phyloP scores from a whole-genome alignment of 2,329 filamentous ascomycete genomes.

The Macroventuria anomochaeta region DNA sequence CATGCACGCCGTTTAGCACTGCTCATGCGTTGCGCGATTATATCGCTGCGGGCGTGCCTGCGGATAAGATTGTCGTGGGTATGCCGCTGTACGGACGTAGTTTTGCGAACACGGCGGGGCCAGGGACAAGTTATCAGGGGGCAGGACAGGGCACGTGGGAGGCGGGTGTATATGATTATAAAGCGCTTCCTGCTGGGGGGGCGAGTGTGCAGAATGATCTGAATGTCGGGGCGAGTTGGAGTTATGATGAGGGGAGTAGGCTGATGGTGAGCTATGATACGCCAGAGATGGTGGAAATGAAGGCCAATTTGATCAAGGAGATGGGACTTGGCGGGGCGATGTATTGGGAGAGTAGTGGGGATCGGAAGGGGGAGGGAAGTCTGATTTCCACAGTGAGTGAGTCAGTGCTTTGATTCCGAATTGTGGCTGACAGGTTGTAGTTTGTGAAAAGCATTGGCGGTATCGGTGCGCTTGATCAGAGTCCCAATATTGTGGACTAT shows the following conservation, averaged over 20 bases:
- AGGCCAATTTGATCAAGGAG: constrained; percentile 34
- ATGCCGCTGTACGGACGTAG: constrained; percentile 48
- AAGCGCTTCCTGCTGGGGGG: constrained; percentile 40
- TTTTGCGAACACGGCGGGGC: constrained; percentile 45
- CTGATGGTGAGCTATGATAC: constrained; percentile 46
- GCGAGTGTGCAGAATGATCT: constrained; percentile 31
- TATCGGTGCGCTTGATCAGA: constrained; percentile 56
- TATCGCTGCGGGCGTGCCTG: constrained; percentile 38
- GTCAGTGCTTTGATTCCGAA: not conserved
- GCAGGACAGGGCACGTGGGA: constrained; percentile 46
- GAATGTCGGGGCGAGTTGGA: constrained; percentile 37
- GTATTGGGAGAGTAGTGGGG: constrained; percentile 48
- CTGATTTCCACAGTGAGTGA: constrained; percentile 42
- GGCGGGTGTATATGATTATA: constrained; percentile 47
- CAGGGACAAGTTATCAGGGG: constrained; percentile 40
- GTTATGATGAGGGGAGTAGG: constrained; percentile 34
- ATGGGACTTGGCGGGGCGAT: constrained; percentile 46
- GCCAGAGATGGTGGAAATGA: constrained; percentile 39
- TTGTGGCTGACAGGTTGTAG: constrained; percentile 23
- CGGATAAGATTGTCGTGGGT: constrained; percentile 46
- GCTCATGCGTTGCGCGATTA: constrained; percentile 42
- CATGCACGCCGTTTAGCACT: constrained; percentile 45
- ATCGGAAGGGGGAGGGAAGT: constrained; percentile 41
- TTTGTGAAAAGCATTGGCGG: constrained; percentile 65
- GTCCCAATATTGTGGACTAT: constrained; percentile 67